Evolutionary conservation across 2,329 filamentous ascomycete species (phyloP).

Genomic region (Sporothrix phasma): DNA sequence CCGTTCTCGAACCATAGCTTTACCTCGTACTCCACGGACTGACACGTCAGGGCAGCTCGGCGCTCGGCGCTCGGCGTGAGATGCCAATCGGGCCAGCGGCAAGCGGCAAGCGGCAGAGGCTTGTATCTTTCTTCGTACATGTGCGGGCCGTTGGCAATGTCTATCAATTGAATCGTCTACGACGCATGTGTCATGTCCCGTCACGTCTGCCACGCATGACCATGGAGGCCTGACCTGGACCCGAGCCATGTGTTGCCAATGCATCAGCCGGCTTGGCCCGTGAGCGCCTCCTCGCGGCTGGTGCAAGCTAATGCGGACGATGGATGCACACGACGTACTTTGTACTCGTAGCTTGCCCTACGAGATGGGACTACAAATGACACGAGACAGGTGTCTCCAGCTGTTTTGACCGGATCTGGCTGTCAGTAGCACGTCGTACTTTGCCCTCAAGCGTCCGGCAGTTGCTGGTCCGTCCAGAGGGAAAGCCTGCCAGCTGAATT

Average conservation of each 20-base stretch:
- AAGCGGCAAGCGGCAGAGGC: not conserved
- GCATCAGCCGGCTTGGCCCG: constrained; percentile 1
- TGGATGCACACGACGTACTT: not conserved
- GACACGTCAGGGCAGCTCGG: not conserved
- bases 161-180: not conserved
- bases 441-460: not conserved
- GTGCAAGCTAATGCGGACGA: not conserved
- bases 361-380: too few relatives aligned
- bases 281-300: not conserved
- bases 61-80: too few relatives aligned
- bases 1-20: too few relatives aligned
- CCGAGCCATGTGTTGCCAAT: not conserved
- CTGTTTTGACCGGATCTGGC: not conserved
- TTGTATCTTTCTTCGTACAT: too few relatives aligned
- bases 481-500: not conserved
- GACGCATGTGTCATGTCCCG: not conserved
- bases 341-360: too few relatives aligned
- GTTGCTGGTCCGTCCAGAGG: not conserved
- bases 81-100: not conserved
- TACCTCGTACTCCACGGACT: too few relatives aligned
- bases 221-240: not conserved
- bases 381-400: too few relatives aligned
- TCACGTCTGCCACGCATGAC: not conserved
- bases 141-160: not conserved
- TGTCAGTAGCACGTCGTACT: not conserved